These are phyloP conservation scores for Physcomitrium patens DNA, from an alignment of 225 moss, liverwort and hornwort genomes.

Conservation along the genomic window DNA sequence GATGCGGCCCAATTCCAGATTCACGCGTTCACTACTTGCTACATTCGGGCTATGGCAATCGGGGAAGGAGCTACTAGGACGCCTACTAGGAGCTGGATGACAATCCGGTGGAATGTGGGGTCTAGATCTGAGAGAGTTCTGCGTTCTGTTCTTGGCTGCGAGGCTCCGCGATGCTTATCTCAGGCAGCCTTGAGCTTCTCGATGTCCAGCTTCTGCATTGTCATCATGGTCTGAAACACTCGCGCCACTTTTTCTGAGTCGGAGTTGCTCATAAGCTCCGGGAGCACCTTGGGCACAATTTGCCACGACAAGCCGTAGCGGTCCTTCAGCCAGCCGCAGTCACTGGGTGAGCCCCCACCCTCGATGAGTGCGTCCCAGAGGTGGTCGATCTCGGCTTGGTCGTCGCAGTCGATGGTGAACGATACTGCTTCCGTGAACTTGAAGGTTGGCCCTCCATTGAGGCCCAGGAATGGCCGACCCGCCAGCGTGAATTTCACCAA, in stretches of 20 bases:
- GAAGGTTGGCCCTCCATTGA: slow-evolving; percentile 49
- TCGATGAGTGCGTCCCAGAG: slow-evolving; percentile 45
- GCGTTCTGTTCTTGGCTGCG: too few relatives aligned
- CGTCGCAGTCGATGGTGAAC: slow-evolving; percentile 59
- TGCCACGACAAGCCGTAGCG: slow-evolving; percentile 65
- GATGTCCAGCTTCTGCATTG: slow-evolving; percentile 53
- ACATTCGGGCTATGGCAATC: too few relatives aligned
- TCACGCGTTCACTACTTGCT: too few relatives aligned
- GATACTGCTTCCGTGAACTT: slow-evolving; percentile 58
- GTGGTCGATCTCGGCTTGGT: slow-evolving; percentile 55
- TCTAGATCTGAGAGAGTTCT: too few relatives aligned
- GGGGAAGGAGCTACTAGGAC: too few relatives aligned
- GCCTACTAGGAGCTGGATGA: too few relatives aligned
- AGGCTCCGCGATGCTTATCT: too few relatives aligned
- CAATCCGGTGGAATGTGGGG: too few relatives aligned
- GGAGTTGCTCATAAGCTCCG: slow-evolving; percentile 36
- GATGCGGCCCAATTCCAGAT: too few relatives aligned
- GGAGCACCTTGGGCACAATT: slow-evolving; percentile 53
- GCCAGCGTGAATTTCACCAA: slow-evolving; percentile 44
- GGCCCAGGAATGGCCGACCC: slow-evolving; percentile 43
- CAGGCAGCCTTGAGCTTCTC: slow-evolving; percentile 44
- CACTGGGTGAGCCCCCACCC: slow-evolving; percentile 32
- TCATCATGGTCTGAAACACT: slow-evolving; percentile 54
- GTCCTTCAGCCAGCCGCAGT: slow-evolving; percentile 58
- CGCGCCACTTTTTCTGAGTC: slow-evolving; percentile 30